Evolutionary conservation across 2,329 filamentous ascomycete species (phyloP).

Genomic region (Aspergillus costaricaensis): DNA sequence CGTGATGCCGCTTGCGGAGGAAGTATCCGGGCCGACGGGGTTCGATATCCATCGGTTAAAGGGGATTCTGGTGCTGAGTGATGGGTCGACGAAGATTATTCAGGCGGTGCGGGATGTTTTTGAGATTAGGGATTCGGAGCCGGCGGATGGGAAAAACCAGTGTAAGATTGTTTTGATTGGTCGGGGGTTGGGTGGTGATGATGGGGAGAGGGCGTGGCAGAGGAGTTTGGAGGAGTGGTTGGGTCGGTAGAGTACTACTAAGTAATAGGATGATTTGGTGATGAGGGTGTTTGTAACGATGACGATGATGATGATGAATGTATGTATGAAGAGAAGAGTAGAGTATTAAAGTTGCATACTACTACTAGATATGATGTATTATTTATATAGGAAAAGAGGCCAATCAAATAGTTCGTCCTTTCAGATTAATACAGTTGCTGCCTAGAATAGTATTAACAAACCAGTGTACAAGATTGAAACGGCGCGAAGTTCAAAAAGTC

Average conservation of each 20-base stretch:
- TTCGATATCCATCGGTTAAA: slow-evolving; percentile 91
- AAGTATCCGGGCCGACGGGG: slow-evolving; percentile 24
- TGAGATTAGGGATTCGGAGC: slow-evolving; percentile 72
- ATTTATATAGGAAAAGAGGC: too few relatives aligned
- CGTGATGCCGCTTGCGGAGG: slow-evolving; percentile 27
- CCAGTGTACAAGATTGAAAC: slow-evolving; percentile 30
- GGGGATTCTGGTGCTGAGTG: slow-evolving; percentile 69
- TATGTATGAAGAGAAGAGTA: background rate
- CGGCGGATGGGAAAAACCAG: slow-evolving; percentile 26
- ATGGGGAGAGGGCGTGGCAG: slow-evolving; percentile 34
- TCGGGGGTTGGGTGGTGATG: slow-evolving; percentile 40
- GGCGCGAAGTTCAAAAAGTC: background rate
- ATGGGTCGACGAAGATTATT: slow-evolving; percentile 70
- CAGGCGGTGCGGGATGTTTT: slow-evolving; percentile 94
- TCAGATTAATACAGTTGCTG: slow-evolving; percentile 34
- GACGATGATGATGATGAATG: background rate
- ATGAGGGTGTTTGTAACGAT: slow-evolving; percentile 6
- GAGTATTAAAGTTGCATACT: too few relatives aligned
- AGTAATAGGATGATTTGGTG: background rate
- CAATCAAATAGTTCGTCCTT: slow-evolving; percentile 18
- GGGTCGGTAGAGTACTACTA: background rate
- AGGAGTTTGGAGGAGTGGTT: slow-evolving; percentile 38
- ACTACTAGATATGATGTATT: too few relatives aligned
- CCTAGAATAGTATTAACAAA: slow-evolving; percentile 23
- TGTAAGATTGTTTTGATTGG: slow-evolving; percentile 53